Evolutionary conservation across 352 stramenopile species (phyloP).

Genomic region (Phytophthora podocarpi): DNA sequence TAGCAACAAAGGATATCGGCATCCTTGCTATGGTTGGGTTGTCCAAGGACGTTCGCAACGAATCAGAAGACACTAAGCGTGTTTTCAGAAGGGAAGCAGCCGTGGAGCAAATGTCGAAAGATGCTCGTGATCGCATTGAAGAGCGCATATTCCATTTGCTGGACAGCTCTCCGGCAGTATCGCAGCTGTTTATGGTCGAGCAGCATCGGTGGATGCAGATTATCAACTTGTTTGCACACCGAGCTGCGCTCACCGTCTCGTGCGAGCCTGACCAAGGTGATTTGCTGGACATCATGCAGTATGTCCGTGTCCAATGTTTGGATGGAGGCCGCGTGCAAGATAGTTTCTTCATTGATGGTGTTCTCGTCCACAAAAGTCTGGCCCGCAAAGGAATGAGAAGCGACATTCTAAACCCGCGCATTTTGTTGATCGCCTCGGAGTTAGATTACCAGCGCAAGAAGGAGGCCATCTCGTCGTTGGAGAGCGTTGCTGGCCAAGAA

Average conservation of each 20-base stretch:
- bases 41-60: slow-evolving; percentile 65
- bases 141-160: slow-evolving; percentile 78
- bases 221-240: slow-evolving; percentile 72
- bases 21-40: slow-evolving; percentile 67
- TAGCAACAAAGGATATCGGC: slow-evolving; percentile 51
- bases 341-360: slow-evolving; percentile 88
- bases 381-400: slow-evolving; percentile 85
- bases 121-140: slow-evolving; percentile 69
- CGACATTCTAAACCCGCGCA: slow-evolving; percentile 77
- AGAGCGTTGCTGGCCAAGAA: slow-evolving; percentile 85
- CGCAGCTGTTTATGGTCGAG: slow-evolving; percentile 68
- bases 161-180: slow-evolving; percentile 53
- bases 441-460: slow-evolving; percentile 89
- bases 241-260: slow-evolving; percentile 64
- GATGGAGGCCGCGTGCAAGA: slow-evolving; percentile 77
- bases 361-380: slow-evolving; percentile 88
- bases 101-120: slow-evolving; percentile 61
- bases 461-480: slow-evolving; percentile 79
- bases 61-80: slow-evolving; percentile 48
- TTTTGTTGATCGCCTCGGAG: slow-evolving; percentile 82
- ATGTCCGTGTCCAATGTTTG: slow-evolving; percentile 82
- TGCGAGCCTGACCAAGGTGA: slow-evolving; percentile 77
- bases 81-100: slow-evolving; percentile 46
- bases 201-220: slow-evolving; percentile 87
- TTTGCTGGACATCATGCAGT: slow-evolving; percentile 85